phyloP scores from a whole-genome alignment of 371 early-diverging fungal species.

The Fennellomyces sp. region DNA sequence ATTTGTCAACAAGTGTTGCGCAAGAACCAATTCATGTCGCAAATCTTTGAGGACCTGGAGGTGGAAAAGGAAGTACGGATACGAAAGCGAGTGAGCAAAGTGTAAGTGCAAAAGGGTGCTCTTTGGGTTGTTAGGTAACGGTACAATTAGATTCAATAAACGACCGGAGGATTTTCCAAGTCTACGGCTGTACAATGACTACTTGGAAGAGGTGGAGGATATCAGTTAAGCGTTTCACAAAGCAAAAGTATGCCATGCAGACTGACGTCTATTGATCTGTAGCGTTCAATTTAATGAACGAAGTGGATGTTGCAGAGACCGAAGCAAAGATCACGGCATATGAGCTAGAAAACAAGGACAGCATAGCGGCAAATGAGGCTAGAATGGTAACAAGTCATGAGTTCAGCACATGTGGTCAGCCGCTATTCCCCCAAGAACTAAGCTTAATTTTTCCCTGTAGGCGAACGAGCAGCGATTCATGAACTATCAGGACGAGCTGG shows the following conservation, averaged over 20 bases:
- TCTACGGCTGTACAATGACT: slow-evolving; percentile 83
- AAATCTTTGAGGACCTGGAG: slow-evolving; percentile 91
- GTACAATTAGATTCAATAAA: slow-evolving; percentile 94
- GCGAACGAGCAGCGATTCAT: slow-evolving; percentile 48
- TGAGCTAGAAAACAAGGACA: slow-evolving; percentile 78
- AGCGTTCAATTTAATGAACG: slow-evolving; percentile 88
- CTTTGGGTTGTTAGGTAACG: too few relatives aligned
- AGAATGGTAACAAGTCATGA: slow-evolving; percentile 37
- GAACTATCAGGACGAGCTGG: slow-evolving; percentile 44
- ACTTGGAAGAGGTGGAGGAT: slow-evolving; percentile 91
- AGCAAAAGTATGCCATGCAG: not conserved
- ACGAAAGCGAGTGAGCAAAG: slow-evolving; percentile 77
- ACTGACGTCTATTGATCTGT: not conserved
- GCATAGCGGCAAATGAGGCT: slow-evolving; percentile 73
- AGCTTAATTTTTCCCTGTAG: slow-evolving; percentile 14
- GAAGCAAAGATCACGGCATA: slow-evolving; percentile 81
- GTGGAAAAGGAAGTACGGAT: slow-evolving; percentile 96
- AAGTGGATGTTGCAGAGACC: slow-evolving; percentile 83
- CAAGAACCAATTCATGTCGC: slow-evolving; percentile 85
- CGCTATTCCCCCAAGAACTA: not conserved
- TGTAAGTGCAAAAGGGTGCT: slow-evolving; percentile 55
- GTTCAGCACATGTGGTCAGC: too few relatives aligned
- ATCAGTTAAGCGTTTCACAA: slow-evolving; percentile 44
- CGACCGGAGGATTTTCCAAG: slow-evolving; percentile 87
- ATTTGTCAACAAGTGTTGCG: slow-evolving; percentile 83